Conservation (phyloP, 2,329 filamentous ascomycete species). For the Colletotrichum sp. region DNA sequence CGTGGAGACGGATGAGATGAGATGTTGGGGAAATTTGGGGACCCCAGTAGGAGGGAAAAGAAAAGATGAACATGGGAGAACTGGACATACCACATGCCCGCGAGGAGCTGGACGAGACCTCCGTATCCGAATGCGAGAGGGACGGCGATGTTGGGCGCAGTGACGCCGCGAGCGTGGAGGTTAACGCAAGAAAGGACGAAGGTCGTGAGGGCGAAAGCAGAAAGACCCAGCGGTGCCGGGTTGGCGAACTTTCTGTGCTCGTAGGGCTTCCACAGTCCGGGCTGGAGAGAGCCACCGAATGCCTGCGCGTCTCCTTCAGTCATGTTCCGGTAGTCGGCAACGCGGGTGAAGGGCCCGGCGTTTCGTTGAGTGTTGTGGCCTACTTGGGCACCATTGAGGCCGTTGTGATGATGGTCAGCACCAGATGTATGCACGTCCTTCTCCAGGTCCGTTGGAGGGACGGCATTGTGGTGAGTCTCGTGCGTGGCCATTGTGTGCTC, state of each 20-base stretch:
- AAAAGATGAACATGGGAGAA: neutral
- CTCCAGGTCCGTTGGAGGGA: slow-evolving; percentile 6
- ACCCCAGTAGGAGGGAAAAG: neutral
- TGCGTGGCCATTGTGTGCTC: slow-evolving; percentile 19
- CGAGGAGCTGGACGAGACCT: slow-evolving; percentile 78
- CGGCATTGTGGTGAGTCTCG: neutral
- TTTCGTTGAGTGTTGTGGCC: slow-evolving; percentile 6
- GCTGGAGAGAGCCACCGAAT: slow-evolving; percentile 77
- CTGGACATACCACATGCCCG: slow-evolving; percentile 80
- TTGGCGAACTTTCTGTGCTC: slow-evolving; percentile 79
- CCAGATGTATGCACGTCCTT: slow-evolving; percentile 22
- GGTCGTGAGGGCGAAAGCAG: slow-evolving; percentile 82
- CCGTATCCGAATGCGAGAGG: slow-evolving; percentile 77
- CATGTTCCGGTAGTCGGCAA: slow-evolving; percentile 21
- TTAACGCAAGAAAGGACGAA: slow-evolving; percentile 81
- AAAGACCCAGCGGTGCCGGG: slow-evolving; percentile 78
- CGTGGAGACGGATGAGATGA: slow-evolving; percentile 19
- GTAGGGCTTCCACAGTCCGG: slow-evolving; percentile 67
- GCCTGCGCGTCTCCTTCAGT: slow-evolving; percentile 39
- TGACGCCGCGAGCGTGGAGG: slow-evolving; percentile 66
- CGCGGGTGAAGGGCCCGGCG: slow-evolving; percentile 14
- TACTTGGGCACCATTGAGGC: slow-evolving; percentile 5
- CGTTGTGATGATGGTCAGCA: slow-evolving; percentile 10
- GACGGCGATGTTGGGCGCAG: slow-evolving; percentile 69
- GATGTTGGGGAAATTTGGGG: slow-evolving; percentile 9